phyloP scores from a whole-genome alignment of 176 grass and related monocot species.

The Oryza australiensis region DNA sequence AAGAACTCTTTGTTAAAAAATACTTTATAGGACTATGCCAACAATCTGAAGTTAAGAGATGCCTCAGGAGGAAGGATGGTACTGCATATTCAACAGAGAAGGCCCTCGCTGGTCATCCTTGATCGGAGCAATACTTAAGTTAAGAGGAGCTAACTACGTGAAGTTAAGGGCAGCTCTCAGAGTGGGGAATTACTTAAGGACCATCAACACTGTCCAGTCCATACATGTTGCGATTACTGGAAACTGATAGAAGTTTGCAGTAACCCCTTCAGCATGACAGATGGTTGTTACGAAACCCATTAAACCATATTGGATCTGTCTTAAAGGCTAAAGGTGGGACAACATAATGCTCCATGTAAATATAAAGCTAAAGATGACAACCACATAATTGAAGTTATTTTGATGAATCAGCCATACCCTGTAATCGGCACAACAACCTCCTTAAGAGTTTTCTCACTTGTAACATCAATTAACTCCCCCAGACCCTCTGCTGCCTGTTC shows the following conservation, averaged over 20 bases:
- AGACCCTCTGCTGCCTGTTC: conserved; percentile 93
- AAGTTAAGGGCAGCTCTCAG: background rate
- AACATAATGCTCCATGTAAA: background rate
- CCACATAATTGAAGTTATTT: conserved; percentile 11
- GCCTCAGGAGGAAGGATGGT: background rate
- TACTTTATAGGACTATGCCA: background rate
- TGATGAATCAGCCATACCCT: conserved; percentile 59
- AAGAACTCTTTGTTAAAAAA: background rate
- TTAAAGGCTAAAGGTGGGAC: background rate
- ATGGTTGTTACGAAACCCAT: conserved; percentile 2
- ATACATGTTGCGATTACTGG: background rate
- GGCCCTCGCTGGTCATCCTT: background rate
- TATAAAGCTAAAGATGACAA: background rate
- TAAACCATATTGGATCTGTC: conserved; percentile 3
- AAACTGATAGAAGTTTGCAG: background rate
- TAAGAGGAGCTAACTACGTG: background rate
- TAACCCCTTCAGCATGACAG: background rate
- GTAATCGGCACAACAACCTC: conserved; percentile 96
- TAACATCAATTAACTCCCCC: conserved; percentile 93
- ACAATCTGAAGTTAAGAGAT: background rate
- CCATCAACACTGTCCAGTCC: background rate
- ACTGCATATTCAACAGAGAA: background rate
- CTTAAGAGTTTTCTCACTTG: conserved; percentile 88
- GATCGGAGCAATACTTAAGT: background rate
- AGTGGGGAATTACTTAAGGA: background rate